phyloP scores from a whole-genome alignment of 2,329 filamentous ascomycete species.

The Colletotrichum lindemuthianum region DNA sequence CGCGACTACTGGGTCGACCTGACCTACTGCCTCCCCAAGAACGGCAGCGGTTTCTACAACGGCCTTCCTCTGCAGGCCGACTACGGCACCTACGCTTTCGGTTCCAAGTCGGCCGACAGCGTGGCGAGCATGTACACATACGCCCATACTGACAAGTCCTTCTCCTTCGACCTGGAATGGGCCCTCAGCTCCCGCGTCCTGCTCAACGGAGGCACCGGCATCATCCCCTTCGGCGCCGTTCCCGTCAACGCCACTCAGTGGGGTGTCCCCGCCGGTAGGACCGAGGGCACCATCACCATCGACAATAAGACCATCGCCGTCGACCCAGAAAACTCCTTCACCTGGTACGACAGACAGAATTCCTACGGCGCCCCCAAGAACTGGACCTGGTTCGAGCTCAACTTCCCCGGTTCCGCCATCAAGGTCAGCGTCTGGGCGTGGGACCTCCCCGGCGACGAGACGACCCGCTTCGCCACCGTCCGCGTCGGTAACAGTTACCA shows the following conservation, averaged over 20 bases:
- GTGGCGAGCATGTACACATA: neutral
- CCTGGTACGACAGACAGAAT: conserved; percentile 8
- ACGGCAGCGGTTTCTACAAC: conserved; percentile 1
- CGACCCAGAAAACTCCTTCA: neutral
- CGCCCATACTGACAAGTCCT: neutral
- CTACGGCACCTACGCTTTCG: neutral
- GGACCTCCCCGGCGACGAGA: neutral
- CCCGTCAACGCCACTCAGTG: conserved; percentile 5
- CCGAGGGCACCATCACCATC: neutral
- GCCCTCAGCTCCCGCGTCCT: conserved; percentile 1
- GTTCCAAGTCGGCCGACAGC: neutral
- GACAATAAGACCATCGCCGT: neutral
- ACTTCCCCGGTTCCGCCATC: conserved; percentile 5
- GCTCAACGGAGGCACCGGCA: neutral
- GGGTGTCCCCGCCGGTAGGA: neutral
- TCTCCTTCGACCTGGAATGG: neutral
- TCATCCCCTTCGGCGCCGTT: neutral
- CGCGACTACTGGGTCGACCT: conserved; percentile 2
- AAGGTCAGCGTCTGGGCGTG: conserved; percentile 11
- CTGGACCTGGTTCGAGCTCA: conserved; percentile 14
- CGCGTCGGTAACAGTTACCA: neutral
- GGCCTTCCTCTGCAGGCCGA: neutral
- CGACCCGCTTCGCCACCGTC: neutral
- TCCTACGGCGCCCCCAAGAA: conserved; percentile 6
- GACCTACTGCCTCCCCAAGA: neutral